Conservation (phyloP, 208 protist species). For the Perkinsela sp. region DNA sequence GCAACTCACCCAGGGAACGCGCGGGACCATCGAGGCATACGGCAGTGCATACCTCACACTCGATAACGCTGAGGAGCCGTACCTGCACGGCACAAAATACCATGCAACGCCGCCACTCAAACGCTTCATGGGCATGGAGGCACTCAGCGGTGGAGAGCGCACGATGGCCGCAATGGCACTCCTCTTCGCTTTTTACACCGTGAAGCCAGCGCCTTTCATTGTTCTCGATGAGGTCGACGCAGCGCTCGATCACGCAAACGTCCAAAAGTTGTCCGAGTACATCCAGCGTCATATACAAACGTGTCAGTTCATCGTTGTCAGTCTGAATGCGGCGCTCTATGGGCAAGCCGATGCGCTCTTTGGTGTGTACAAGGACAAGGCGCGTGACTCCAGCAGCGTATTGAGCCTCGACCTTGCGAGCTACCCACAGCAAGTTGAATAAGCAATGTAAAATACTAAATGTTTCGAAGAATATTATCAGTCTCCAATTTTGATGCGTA, state of each 20-base stretch:
- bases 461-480: no score
- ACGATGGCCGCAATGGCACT: constrained; percentile 92
- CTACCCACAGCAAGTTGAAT: constrained; percentile 37
- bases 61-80: constrained; percentile 82
- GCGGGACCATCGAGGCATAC: constrained; percentile 19
- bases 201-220: constrained; percentile 88
- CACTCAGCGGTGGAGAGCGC: constrained; percentile 91
- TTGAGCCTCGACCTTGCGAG: constrained; percentile 58
- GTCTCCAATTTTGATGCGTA: no score
- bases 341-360: constrained; percentile 70
- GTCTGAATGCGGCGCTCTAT: constrained; percentile 88
- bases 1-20: constrained; percentile 62
- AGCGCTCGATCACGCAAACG: constrained; percentile 85
- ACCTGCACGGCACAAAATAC: constrained; percentile 77
- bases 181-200: constrained; percentile 84
- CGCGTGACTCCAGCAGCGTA: constrained; percentile 30
- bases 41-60: constrained; percentile 77
- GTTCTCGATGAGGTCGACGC: constrained; percentile 97
- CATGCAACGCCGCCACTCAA: constrained; percentile 87
- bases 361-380: constrained; percentile 75
- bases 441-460: no score
- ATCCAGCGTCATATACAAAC: constrained; percentile 22
- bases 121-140: constrained; percentile 85
- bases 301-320: constrained; percentile 87
- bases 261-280: constrained; percentile 75